phyloP scores from a whole-genome alignment of 1,284 basidiomycete genomes.

The Ganoderma resinaceum region DNA sequence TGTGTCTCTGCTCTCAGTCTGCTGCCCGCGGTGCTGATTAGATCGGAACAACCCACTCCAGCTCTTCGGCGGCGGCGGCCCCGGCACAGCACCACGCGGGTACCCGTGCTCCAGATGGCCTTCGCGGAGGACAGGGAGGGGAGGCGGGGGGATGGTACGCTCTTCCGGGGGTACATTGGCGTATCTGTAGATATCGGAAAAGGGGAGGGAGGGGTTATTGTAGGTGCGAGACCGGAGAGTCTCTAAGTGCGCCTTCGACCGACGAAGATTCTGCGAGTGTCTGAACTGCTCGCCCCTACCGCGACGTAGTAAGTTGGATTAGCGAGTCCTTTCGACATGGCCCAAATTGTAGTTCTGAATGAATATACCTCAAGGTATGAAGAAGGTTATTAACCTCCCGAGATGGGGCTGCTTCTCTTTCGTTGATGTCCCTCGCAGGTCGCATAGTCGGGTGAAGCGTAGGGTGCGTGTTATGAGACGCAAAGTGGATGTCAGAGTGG shows the following conservation, averaged over 20 bases:
- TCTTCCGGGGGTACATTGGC: constrained; percentile 3
- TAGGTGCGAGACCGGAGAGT: constrained; percentile 31
- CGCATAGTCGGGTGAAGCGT: neutral
- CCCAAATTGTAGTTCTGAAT: neutral
- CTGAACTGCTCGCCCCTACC: constrained; percentile 72
- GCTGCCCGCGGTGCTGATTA: constrained; percentile 17
- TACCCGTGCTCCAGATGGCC: constrained; percentile 37
- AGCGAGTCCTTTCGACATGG: neutral
- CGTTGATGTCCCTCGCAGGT: neutral
- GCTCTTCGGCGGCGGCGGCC: constrained; percentile 36
- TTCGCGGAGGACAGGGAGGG: constrained; percentile 30
- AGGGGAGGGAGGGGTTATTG: constrained; percentile 40
- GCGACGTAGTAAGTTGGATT: neutral
- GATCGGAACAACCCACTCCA: constrained; percentile 34
- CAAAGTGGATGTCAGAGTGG: neutral
- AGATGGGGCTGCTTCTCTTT: neutral
- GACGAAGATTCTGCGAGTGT: constrained; percentile 60
- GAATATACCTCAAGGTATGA: constrained; percentile 34
- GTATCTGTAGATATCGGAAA: constrained; percentile 40
- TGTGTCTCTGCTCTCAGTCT: constrained; percentile 33
- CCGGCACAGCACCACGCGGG: constrained; percentile 37
- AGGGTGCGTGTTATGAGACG: neutral
- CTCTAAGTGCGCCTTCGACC: constrained; percentile 46
- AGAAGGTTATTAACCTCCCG: constrained; percentile 35
- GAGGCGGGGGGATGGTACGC: constrained; percentile 14